A percentile compares a stretch with the other conserved stretches of the same genome.
Evolutionary conservation across 2,329 filamentous ascomycete genomes (phyloP).

Genomic region (Fusarium floridanum): DNA sequence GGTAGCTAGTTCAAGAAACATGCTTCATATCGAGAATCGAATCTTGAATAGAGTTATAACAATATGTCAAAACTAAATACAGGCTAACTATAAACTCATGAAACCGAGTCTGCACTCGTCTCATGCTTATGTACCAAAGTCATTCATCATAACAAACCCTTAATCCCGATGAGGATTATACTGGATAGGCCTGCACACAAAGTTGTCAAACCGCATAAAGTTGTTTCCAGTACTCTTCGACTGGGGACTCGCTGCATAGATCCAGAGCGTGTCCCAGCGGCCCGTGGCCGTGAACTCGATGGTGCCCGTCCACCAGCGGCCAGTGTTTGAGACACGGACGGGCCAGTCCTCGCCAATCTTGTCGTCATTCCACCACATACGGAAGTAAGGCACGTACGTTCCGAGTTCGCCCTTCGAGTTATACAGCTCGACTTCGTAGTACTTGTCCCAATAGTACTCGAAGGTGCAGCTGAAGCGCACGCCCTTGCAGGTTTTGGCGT

Average conservation of each 20-base stretch:
- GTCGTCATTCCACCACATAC: constrained; percentile 13
- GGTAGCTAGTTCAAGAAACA: no score
- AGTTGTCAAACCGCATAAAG: constrained; percentile 8
- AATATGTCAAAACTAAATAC: not conserved
- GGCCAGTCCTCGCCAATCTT: constrained; percentile 1
- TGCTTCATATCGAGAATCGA: no score
- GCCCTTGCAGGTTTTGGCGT: constrained; percentile 5
- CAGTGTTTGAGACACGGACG: not conserved
- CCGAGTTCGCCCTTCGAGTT: not conserved
- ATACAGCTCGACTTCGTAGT: not conserved
- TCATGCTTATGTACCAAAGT: not conserved
- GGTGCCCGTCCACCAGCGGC: not conserved
- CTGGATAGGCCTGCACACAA: constrained; percentile 4
- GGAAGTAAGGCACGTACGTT: constrained; percentile 7
- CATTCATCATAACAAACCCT: not conserved
- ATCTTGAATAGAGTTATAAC: not conserved
- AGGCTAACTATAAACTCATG: not conserved
- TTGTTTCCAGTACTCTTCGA: not conserved
- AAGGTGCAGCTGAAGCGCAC: constrained; percentile 13
- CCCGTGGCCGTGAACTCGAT: constrained; percentile 6
- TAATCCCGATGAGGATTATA: constrained; percentile 3
- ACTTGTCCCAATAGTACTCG: constrained; percentile 19
- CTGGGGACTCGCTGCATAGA: constrained; percentile 9
- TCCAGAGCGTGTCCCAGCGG: not conserved
- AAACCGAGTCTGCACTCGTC: not conserved